Evolutionary conservation across 495 filamentous ascomycete species (phyloP).

Genomic region (Astrothelium macrocarpum): DNA sequence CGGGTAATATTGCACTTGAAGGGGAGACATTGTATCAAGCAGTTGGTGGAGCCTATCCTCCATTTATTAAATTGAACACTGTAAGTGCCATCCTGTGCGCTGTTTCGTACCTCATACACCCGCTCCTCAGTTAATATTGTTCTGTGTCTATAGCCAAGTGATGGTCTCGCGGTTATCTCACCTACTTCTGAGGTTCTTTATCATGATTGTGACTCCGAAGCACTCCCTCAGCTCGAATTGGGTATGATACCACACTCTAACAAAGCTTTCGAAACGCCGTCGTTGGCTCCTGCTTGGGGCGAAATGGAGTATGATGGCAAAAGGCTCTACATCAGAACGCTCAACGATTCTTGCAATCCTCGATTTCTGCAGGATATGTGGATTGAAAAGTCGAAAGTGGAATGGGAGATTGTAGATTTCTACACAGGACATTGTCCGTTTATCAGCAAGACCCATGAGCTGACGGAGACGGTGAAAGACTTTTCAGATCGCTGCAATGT

Average conservation of each 20-base stretch:
- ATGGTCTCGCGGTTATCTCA: constrained; percentile 11
- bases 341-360: constrained; percentile 13
- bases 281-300: constrained; percentile 8
- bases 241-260: constrained; percentile 12
- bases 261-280: constrained; percentile 11
- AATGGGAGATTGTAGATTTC: constrained; percentile 10
- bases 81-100: neutral
- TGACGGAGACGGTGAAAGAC: neutral
- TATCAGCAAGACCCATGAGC: constrained; percentile 8
- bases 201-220: constrained; percentile 9
- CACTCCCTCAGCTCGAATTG: neutral
- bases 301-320: constrained; percentile 11
- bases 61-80: constrained; percentile 9
- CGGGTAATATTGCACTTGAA: constrained; percentile 30
- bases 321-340: constrained; percentile 4
- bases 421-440: constrained; percentile 12
- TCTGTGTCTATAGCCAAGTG: constrained; percentile 1
- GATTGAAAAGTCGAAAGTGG: constrained; percentile 8
- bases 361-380: constrained; percentile 13
- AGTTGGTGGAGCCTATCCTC: constrained; percentile 3
- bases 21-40: constrained; percentile 14
- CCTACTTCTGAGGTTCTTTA: constrained; percentile 18
- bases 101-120: neutral
- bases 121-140: neutral
- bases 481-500: neutral